Evolutionary conservation across 352 stramenopile species (phyloP).

Genomic region (Pythium aquatile): DNA sequence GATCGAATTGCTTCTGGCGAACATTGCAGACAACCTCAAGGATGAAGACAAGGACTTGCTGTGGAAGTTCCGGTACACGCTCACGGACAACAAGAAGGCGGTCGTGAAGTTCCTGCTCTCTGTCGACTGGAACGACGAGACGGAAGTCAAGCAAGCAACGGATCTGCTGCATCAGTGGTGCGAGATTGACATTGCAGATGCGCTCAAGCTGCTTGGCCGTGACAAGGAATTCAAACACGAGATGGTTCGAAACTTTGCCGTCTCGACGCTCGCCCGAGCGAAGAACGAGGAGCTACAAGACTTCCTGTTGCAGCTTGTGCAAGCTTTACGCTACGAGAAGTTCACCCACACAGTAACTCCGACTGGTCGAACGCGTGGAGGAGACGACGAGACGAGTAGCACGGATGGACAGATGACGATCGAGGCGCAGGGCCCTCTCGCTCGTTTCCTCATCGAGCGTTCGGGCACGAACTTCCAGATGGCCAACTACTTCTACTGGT

Average conservation of each 20-base stretch:
- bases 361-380: slow-evolving; percentile 21
- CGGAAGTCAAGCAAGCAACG: slow-evolving; percentile 94
- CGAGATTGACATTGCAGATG: slow-evolving; percentile 97
- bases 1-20: slow-evolving; percentile 93
- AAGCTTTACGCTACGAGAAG: slow-evolving; percentile 94
- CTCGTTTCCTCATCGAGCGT: slow-evolving; percentile 93
- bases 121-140: slow-evolving; percentile 98
- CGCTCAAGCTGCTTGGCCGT: slow-evolving; percentile 95
- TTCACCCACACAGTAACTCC: slow-evolving; percentile 8
- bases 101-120: slow-evolving; percentile 98
- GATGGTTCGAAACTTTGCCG: slow-evolving; percentile 94
- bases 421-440: slow-evolving; percentile 76
- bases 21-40: slow-evolving; percentile 92
- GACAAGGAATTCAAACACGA: slow-evolving; percentile 90
- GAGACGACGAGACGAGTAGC: slow-evolving; percentile 41
- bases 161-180: slow-evolving; percentile 82
- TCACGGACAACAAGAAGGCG: slow-evolving; percentile 94
- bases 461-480: slow-evolving; percentile 94
- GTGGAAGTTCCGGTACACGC: slow-evolving; percentile 96
- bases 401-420: slow-evolving; percentile 41
- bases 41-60: slow-evolving; percentile 92
- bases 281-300: slow-evolving; percentile 97
- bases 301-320: slow-evolving; percentile 98
- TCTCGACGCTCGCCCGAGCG: slow-evolving; percentile 92
- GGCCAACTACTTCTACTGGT: slow-evolving; percentile 99